These are phyloP conservation scores for Pythium scleroteichum DNA, from an alignment of 352 stramenopile genomes.

Conservation along the genomic window DNA sequence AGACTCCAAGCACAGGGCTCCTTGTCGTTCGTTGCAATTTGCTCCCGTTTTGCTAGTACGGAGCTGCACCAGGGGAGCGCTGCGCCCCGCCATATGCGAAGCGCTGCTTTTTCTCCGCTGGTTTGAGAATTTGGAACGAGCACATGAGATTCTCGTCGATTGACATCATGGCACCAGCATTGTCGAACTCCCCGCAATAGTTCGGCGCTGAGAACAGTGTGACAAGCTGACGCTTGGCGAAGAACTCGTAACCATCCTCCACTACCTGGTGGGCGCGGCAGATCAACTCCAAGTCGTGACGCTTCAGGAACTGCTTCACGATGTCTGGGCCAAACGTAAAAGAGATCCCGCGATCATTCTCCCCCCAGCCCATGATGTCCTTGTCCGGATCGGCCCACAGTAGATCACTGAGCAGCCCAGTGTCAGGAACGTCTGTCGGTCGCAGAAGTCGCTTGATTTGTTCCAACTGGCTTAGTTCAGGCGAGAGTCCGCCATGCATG, in stretches of 20 bases:
- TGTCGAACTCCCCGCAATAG: conserved; percentile 88
- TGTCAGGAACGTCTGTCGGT: conserved; percentile 89
- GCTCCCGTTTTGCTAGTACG: conserved; percentile 11
- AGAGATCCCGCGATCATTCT: conserved; percentile 97
- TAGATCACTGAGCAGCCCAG: conserved; percentile 95
- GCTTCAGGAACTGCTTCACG: conserved; percentile 96
- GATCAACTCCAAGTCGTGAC: conserved; percentile 96
- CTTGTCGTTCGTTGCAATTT: no score
- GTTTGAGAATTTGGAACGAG: conserved; percentile 75
- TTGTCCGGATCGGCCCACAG: conserved; percentile 98
- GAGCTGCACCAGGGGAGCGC: conserved; percentile 3
- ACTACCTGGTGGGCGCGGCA: conserved; percentile 73
- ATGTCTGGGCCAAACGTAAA: conserved; percentile 99
- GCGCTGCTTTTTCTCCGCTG: conserved; percentile 81
- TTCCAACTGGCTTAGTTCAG: conserved; percentile 93
- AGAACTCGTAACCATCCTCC: conserved; percentile 67
- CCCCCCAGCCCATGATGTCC: conserved; percentile 98
- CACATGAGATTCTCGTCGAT: conserved; percentile 76
- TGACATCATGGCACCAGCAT: conserved; percentile 81
- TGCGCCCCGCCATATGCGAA: conserved; percentile 56
- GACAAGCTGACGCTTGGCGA: conserved; percentile 81
- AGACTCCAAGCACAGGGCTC: no score
- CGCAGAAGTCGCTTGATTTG: conserved; percentile 94
- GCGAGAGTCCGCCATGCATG: conserved; percentile 97
- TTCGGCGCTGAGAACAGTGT: conserved; percentile 92